These are phyloP conservation scores for Claviceps quebecensis DNA, from an alignment of 2,329 filamentous ascomycete species.

Conservation along the genomic window DNA sequence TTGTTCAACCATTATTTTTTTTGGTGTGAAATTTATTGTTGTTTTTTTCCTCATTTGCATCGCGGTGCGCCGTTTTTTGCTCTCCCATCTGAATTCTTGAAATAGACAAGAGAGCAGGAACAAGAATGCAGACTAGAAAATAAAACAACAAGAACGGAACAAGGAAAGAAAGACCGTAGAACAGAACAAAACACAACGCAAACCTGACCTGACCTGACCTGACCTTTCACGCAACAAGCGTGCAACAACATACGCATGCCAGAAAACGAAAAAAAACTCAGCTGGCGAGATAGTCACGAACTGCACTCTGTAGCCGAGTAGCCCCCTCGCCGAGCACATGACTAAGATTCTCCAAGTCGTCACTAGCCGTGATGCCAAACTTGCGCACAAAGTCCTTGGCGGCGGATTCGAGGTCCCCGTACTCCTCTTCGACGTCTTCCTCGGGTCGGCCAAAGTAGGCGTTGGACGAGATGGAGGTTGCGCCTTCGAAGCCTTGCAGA, in stretches of 20 bases:
- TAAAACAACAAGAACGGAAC: not conserved
- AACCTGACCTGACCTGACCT: not conserved
- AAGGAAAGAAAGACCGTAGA: not conserved
- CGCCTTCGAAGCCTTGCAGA: conserved; percentile 85
- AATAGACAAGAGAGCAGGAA: too few species aligned
- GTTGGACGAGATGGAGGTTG: conserved; percentile 84
- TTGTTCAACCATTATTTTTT: not conserved
- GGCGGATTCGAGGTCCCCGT: conserved; percentile 81
- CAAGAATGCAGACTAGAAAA: not conserved
- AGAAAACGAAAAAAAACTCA: conserved; percentile 15
- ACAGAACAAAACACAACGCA: not conserved
- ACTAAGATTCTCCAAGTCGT: conserved; percentile 85
- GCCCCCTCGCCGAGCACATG: conserved; percentile 76
- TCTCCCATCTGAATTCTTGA: not conserved
- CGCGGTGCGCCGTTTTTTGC: not conserved
- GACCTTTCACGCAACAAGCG: not conserved
- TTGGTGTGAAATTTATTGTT: too few species aligned
- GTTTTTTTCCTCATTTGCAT: too few species aligned
- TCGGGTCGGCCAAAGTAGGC: conserved; percentile 94
- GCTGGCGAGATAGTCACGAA: conserved; percentile 49
- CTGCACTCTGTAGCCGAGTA: conserved; percentile 63
- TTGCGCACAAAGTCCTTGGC: conserved; percentile 93
- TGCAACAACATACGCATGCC: not conserved
- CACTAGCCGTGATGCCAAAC: conserved; percentile 89
- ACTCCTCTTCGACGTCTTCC: conserved; percentile 64